phyloP scores from a whole-genome alignment of 2,329 filamentous ascomycete species.

The Blumeria hordei region DNA sequence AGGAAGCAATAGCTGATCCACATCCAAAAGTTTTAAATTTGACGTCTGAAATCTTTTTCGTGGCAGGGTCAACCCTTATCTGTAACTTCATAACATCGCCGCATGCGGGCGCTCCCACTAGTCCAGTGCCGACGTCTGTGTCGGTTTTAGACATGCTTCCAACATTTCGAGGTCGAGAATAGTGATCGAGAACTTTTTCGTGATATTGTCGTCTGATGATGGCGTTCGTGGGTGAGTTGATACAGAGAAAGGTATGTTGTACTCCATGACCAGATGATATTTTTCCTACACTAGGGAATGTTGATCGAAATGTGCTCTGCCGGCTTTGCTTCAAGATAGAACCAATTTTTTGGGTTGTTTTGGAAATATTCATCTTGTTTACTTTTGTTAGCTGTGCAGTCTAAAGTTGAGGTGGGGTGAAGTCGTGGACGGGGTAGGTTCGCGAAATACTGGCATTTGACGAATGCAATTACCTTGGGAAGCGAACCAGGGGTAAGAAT shows the following conservation, averaged over 20 bases:
- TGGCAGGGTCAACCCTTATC: slow-evolving; percentile 73
- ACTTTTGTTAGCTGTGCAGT: no score
- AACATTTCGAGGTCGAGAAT: slow-evolving; percentile 56
- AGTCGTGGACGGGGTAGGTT: no score
- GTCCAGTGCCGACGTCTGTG: slow-evolving; percentile 64
- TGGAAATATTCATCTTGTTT: no score
- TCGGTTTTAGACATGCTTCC: slow-evolving; percentile 61
- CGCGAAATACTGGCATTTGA: no score
- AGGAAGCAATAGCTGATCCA: slow-evolving; percentile 81
- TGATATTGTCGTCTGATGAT: slow-evolving; percentile 14
- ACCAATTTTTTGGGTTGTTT: no score
- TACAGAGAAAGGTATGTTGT: slow-evolving; percentile 7
- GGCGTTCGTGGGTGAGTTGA: slow-evolving; percentile 9
- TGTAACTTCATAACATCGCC: slow-evolving; percentile 89
- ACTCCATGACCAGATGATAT: slow-evolving; percentile 5
- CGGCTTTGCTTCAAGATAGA: no score
- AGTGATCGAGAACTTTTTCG: slow-evolving; percentile 46
- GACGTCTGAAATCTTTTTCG: slow-evolving; percentile 75
- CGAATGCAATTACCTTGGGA: no score
- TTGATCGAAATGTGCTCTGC: no score
- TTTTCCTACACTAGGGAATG: not conserved
- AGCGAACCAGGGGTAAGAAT: no score
- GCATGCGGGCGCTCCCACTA: slow-evolving; percentile 75
- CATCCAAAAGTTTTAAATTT: slow-evolving; percentile 98
- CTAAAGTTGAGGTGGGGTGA: no score